Conservation (phyloP, 345 rosid species). For the Eucalyptus guilfoylei region DNA sequence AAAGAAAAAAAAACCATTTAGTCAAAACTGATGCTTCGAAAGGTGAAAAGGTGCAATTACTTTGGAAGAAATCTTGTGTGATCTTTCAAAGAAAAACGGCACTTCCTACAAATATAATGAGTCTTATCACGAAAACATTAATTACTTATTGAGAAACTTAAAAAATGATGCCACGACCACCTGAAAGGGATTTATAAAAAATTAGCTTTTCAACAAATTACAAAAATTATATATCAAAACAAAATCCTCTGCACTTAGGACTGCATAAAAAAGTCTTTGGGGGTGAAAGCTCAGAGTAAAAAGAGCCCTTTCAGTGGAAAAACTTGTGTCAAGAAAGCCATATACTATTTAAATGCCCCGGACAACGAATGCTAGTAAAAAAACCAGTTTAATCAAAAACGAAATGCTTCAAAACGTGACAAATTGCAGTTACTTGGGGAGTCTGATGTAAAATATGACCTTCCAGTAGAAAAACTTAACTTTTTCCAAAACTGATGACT, state of each 20-base stretch:
- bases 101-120: not conserved
- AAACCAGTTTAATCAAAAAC: not conserved
- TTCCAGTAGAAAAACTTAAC: not conserved
- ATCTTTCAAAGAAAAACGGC: not conserved
- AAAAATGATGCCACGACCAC: not conserved
- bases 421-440: not conserved
- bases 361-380: not conserved
- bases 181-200: not conserved
- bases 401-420: not conserved
- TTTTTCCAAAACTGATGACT: not conserved
- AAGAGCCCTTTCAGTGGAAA: not conserved
- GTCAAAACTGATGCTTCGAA: not conserved
- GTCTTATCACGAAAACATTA: not conserved
- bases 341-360: not conserved
- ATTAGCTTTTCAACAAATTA: not conserved
- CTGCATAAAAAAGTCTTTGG: not conserved
- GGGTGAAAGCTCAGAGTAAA: not conserved
- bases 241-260: not conserved
- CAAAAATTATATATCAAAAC: not conserved
- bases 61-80: not conserved
- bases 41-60: not conserved
- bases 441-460: not conserved
- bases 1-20: not conserved
- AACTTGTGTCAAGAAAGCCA: not conserved
- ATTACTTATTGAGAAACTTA: not conserved